phyloP scores from a whole-genome alignment of 768 basidiomycete species.

The Leccinellum albellum region DNA sequence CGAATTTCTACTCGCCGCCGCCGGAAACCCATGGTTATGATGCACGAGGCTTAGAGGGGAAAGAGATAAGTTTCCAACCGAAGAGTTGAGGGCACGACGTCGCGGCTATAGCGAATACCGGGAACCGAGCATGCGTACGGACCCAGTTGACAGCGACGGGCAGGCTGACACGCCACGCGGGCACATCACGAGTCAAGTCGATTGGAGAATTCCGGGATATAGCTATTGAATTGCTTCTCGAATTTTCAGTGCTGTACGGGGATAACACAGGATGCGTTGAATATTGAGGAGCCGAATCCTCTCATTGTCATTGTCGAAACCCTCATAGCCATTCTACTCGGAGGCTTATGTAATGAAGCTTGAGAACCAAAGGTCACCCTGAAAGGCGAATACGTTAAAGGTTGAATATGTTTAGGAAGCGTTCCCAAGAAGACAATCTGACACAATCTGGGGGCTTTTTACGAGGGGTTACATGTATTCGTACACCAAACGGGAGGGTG shows the following conservation, averaged over 20 bases:
- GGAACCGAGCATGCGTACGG: slow-evolving; percentile 14
- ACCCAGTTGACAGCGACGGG: not conserved
- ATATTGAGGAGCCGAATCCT: slow-evolving; percentile 8
- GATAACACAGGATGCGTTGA: slow-evolving; percentile 14
- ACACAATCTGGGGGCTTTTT: slow-evolving; percentile 12
- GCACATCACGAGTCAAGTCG: not conserved
- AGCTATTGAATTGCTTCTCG: not conserved
- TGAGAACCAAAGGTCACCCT: slow-evolving; percentile 18
- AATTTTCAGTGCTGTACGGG: slow-evolving; percentile 1
- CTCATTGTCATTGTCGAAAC: not conserved
- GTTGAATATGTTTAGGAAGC: slow-evolving; percentile 19
- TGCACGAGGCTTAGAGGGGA: slow-evolving; percentile 5
- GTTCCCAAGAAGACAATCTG: slow-evolving; percentile 15
- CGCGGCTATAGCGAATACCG: slow-evolving; percentile 18
- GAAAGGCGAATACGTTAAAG: slow-evolving; percentile 14
- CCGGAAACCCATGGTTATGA: not conserved
- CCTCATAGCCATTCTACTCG: slow-evolving; percentile 22
- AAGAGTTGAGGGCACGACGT: not conserved
- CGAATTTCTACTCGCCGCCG: not conserved
- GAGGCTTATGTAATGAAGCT: slow-evolving; percentile 31
- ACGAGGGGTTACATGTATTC: slow-evolving; percentile 1
- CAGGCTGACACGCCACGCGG: not conserved
- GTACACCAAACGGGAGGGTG: slow-evolving; percentile 12
- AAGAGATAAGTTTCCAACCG: not conserved
- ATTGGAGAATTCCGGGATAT: not conserved